Evolutionary conservation across 257 asterid species (phyloP), one percentile per base, ranked within the genome.

Genomic region (Ilex asprella): DNA sequence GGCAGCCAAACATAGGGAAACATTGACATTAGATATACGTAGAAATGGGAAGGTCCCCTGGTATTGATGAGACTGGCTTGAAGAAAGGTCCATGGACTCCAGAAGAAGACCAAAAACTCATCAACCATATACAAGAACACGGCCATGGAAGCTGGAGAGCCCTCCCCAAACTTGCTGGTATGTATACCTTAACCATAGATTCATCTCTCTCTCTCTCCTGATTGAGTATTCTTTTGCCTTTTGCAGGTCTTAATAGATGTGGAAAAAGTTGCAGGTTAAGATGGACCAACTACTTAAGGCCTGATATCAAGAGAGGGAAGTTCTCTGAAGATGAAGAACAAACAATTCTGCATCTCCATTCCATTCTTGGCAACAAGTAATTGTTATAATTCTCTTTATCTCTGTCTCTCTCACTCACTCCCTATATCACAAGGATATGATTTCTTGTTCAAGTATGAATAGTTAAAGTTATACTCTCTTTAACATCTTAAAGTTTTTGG

Each of bases 141-240:
- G 96, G 96, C 71, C 96, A 89, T 73, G 95, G 89, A 51, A 89
- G 95, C 83, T 89, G 96, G 96, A 79, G 96, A 74, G 96, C 96
- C 63, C 95, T 89, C 59, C 96, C 96, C 0, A 82, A 76, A 75
- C 89, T 78, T 56, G 84, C 96, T 31, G 95, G 96, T 88, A 75
- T 1, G 6, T 27, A 43, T 2, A 27, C n/a, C n/a, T 46, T 46
- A 46, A 49, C 31, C 2, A 55, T 15, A 31, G 55, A 15, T 11
- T 10, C 13, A 10, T 27, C 12, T 14, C 27, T n/a, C 30, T 14
- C n/a, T 1, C 31, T 7, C 41, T 2, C 41, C 7, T 44, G 35
- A 27, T 58, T 31, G 3, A 16, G 30, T 49, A 15, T 16, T 60
- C 12, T 30, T 10, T 58, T 43, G 2, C 12, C 15, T 12, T 32